Base-by-base conservation (phyloP, 176 grass and related monocot genomes). In the Zizania latifolia region DNA sequence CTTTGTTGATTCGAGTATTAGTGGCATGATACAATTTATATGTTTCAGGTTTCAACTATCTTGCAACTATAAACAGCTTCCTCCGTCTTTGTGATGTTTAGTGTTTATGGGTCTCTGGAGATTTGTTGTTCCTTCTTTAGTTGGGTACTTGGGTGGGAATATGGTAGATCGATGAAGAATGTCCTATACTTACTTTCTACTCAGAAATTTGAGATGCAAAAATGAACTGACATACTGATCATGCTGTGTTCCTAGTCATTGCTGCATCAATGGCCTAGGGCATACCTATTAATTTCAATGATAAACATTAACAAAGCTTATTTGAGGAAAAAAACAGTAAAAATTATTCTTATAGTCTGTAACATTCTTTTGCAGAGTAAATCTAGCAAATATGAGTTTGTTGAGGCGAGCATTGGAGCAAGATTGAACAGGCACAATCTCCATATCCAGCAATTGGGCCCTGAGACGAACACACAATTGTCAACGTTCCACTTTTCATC, bases 351-450 rank as follows among this genome's bases (percentile, higher is more conserved):
- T 21, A 81, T 40, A 36, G 40, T 79, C 68, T 77, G 5, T 78
- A 29, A 24, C 15, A 16, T 38, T 60, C 2, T 80, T 80, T 82
- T 76, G 55, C 86, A 98, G 95, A 83, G 83, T 76, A 59, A 84
- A 76, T 88, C 81, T 0, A 98, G 95, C 79, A 81, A 71, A 31
- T 94, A 98, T 81, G 87, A 94, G 62, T 93, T 89, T 72, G 68
- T 88, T 31, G 95, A 98, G 76, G 81, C 90, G 66, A 94, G 89
- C 78, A 92, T 83, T 4, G 95, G 95, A 83, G 95, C 81, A 65
- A 92, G 66, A 73, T 50, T 98, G 76, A 94, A 90, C 74, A 87
- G 95, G 50, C 95, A 98, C 69, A 98, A 94, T 71, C 86, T 98
- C 41, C 91, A 98, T 65, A 86, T 98, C 71, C 86, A 93, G 39